Evolutionary conservation across 441 rosid genomes (phyloP), one percentile per base, ranked within the genome.

Genomic region (Manihot esculenta): DNA sequence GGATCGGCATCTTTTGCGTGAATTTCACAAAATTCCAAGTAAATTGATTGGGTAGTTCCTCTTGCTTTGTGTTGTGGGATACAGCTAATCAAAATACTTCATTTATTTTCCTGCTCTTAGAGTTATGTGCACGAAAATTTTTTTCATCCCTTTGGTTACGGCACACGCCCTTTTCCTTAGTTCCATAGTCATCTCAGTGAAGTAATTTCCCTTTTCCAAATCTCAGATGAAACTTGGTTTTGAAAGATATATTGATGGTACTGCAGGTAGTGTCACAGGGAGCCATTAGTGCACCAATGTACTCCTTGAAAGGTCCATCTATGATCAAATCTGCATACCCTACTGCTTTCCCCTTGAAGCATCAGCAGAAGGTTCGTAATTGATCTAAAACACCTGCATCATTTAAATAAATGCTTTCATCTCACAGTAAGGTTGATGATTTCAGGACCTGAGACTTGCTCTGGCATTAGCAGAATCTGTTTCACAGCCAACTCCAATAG

Each of bases 271-370:
- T 93, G 20, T 83, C 91, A 13, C 97, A 91, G 71, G 98, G 97
- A 66, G 98, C 98, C 58, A 93, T 93, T 21, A 88, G 86, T 62
- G 85, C 96, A 21, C 98, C 97, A 64, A 92, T 90, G 92, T 94
- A 83, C 85, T 81, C 89, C 0, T 71, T 94, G 45, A 91, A 94
- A 80, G 98, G 99, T 70, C 95, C 99, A 38, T 82, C 92, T 0
- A 94, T 91, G 97, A 84, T 85, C 73, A 84, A 90, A 74, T 86
- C 97, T 21, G 77, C 75, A 20, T 94, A 90, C 75, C 91, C 97
- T 0, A 85, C 99, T 0, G 95, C 99, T 3, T 94, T 94, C 62
- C 99, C 99, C 27, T 78, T 94, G 62, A 94, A 90, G 80, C 98
- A 91, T 77, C 98, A 94, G 79, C 98, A 94, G 78, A 94, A 94